A percentile compares a stretch with the other conserved stretches of the same genome.
phyloP scores from a whole-genome alignment of 306 rosid genomes.

The Oemleria cerasiformis region DNA sequence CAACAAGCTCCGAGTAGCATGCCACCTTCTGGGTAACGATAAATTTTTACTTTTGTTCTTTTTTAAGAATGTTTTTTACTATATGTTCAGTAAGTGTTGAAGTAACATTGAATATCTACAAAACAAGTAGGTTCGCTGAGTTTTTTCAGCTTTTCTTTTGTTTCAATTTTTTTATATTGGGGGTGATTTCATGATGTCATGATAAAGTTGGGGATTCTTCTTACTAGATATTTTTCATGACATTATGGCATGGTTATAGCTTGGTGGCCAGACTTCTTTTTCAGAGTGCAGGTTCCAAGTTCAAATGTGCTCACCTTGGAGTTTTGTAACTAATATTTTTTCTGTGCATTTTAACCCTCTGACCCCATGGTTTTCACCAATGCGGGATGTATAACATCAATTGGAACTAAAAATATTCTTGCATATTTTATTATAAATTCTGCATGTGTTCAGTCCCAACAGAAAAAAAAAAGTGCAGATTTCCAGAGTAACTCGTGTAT shows the following conservation, averaged over 20 bases:
- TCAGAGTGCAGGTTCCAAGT: background rate
- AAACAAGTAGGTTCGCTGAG: background rate
- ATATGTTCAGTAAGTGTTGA: background rate
- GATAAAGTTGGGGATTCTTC: background rate
- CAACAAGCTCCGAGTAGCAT: conserved; percentile 61
- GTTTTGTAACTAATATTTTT: background rate
- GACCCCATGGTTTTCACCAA: background rate
- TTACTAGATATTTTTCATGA: background rate
- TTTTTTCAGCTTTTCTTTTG: background rate
- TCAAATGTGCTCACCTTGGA: background rate
- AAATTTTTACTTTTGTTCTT: background rate
- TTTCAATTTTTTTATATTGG: no score
- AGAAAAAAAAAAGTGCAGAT: background rate
- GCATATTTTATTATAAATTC: background rate
- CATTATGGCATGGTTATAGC: background rate
- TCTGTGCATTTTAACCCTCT: background rate
- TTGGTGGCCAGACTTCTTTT: background rate
- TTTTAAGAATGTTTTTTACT: background rate
- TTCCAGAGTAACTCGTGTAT: background rate
- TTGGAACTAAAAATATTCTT: background rate
- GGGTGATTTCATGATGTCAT: no score
- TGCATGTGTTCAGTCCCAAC: background rate
- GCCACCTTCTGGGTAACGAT: conserved; percentile 64
- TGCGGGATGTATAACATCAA: background rate
- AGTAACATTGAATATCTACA: background rate